These are phyloP conservation scores for Neobulgaria alba DNA, from an alignment of 2,329 filamentous ascomycete genomes.

Conservation along the genomic window DNA sequence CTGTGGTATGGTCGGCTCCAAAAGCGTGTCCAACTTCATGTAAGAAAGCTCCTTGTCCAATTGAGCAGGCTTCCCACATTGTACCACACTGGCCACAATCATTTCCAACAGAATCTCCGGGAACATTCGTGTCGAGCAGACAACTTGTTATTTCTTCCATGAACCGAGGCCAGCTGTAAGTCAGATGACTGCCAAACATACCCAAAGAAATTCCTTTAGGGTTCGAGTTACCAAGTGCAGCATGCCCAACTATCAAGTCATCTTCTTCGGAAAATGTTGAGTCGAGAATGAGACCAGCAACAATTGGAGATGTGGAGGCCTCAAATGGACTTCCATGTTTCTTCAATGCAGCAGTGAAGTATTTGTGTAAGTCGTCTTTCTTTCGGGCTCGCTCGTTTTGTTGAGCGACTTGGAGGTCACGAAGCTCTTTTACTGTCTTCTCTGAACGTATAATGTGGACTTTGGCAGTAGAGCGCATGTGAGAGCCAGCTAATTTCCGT, in stretches of 20 bases:
- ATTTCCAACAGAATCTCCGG: slow-evolving; percentile 33
- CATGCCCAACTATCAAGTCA: slow-evolving; percentile 56
- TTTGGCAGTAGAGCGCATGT: slow-evolving; percentile 39
- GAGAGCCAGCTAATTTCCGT: neutral
- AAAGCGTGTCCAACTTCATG: slow-evolving; percentile 66
- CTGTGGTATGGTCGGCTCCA: slow-evolving; percentile 58
- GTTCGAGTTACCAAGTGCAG: slow-evolving; percentile 48
- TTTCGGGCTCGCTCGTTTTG: slow-evolving; percentile 48
- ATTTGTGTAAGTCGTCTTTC: slow-evolving; percentile 44
- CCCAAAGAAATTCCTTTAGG: slow-evolving; percentile 52
- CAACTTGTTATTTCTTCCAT: slow-evolving; percentile 54
- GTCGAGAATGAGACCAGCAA: slow-evolving; percentile 63
- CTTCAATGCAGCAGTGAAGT: slow-evolving; percentile 39
- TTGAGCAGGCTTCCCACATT: slow-evolving; percentile 38
- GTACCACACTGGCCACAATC: slow-evolving; percentile 35
- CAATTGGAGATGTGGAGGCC: slow-evolving; percentile 44
- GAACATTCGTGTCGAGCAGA: slow-evolving; percentile 33
- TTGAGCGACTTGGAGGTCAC: slow-evolving; percentile 55
- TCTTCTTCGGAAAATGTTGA: slow-evolving; percentile 54
- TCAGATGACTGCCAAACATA: slow-evolving; percentile 62
- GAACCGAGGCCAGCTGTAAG: slow-evolving; percentile 62
- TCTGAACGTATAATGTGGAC: slow-evolving; percentile 59
- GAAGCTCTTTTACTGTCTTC: slow-evolving; percentile 58
- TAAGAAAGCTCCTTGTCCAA: slow-evolving; percentile 60
- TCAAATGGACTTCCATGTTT: slow-evolving; percentile 28